Evolutionary conservation across 2,329 filamentous ascomycete genomes (phyloP), one percentile per base, ranked within the genome.

Genomic region (Amesomyces nigricolor): DNA sequence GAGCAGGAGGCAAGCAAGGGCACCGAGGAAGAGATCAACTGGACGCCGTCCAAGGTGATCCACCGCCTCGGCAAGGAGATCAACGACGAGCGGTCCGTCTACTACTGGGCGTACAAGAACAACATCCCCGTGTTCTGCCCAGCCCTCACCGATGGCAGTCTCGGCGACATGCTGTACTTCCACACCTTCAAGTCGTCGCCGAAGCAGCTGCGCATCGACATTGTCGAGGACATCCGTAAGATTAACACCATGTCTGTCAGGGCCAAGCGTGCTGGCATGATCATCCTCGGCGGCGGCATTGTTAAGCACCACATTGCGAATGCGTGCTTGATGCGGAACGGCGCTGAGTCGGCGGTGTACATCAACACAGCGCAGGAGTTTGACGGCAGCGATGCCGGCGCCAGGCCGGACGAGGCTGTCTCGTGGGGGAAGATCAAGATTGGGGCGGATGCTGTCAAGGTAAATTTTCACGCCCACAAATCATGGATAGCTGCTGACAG

Each of bases 271-370:
- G 88, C 89, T 0, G 94, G 94, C 49, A 97, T 97, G 87, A 91
- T 99, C 63, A 89, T 99, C 54, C 77, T 99, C 0, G 94, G 94
- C 0, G 94, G 94, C 6, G 94, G 94, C 0, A 76, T 99, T n/a
- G 81, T 99, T 65, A 99, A 99, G 75, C 94, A 99, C 67, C 94
- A 99, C 71, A 97, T 99, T 68, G 91, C 94, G 50, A 99, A 99
- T 70, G 94, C 94, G 2, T 96, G 91, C 65, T 72, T 99, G 65
- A 97, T 99, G 94, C 84, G 94, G 48, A 99, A 99, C 66, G 94
- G 94, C 2, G 94, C 94, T 14, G 94, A 99, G 71, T 92, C 89
- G 60, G 94, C 94, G 2, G 94, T 99, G 1, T 99, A 96, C 70
- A 90, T 99, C 71, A 99, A 99, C 72, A 99, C 94, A 1, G 94